Base-by-base conservation (phyloP, 805 yeast genomes). In the Ogataea pilisensis region DNA sequence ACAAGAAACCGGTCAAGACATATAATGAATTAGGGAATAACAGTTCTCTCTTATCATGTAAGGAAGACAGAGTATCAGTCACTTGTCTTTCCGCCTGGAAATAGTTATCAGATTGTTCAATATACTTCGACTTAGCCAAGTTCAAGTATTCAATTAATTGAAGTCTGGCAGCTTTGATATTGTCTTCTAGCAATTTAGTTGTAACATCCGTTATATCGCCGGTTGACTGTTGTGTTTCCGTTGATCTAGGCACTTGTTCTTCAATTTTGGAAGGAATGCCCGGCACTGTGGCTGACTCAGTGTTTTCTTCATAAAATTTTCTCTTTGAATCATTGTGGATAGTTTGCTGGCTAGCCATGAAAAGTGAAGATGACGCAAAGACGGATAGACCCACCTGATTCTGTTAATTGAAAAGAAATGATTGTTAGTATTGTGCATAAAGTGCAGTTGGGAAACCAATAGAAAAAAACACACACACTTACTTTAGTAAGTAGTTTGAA, bases 11-110 rank as follows among this genome's bases (percentile, higher is more conserved):
- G 22, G 86, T 75, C 8, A 78, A 57, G 30, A 88, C 70, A 58
- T 85, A 88, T 24, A 85, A 61, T 3, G 80, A 63, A 47, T 82
- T 83, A 12, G 95, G 93, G 37, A 84, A 69, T 37, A 86, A 62
- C 36, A 78, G 85, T 64, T 88, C 95, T 31, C 70, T 63, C 50
- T 68, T 76, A 45, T 75, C 70, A 58, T 82, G 88, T 49, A 88
- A 70, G 13, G 70, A 69, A 21, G 89, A 70, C 9, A 85, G 60
- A 1, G 91, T 81, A 24, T 69, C 58, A 8, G 85, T 73, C 37
- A 85, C 78, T 41, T 72, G 65, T 54, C 81, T 73, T 65, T 87
- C 96, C 4, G 74, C 71, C 19, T 65, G 60, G 51, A 79, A 73
- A 50, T 76, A 81, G 36, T 67, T 65, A 29, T 69, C 56, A 40